Base-by-base conservation (phyloP, 371 early-diverging fungal genomes). In the Haplosporangium sp. region DNA sequence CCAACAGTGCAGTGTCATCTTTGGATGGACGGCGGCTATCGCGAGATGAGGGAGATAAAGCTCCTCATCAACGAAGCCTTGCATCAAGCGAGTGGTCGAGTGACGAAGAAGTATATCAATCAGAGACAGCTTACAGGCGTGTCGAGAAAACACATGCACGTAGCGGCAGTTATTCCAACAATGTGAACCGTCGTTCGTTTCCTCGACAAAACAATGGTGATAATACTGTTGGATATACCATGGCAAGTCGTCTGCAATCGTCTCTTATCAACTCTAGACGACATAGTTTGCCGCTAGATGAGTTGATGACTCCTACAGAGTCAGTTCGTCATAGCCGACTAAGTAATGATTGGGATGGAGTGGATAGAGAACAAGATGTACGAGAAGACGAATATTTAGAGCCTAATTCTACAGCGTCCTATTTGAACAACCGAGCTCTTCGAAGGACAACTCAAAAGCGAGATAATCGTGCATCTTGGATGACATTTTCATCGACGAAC, bases 401-500 rank as follows among this genome's bases (percentile, higher is more conserved):
- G 7, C 15, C 45, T 5, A 37, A 60, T 3, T 38, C 35, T 7
- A 6, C 40, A 13, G 42, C 4, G 38, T 42, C 55, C 0, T 27
- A 42, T 19, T 19, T 55, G 20, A 61, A 37, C 34, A 35, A 38
- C 15, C 69, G 62, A 7, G 27, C 42, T 8, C 75, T 81, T 35
- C 81, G 81, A 8, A 67, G 81, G 58, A 74, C 75, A 3, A 59
- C 64, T 1, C 65, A 50, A 7, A 74, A 65, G 44, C 71, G 71
- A 3, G 72, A 74, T 40, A 35, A 71, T 34, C 74, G 81, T 11
- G 75, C 71, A 3, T 81, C 81, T 0, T 81, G 81, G 81, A 74
- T 71, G 74, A 74, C 81, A 0, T 57, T 65, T 5, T 81, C 81
- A 9, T 81, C 81, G 10, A 69, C 72, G 0, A 74, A 44, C 20